A percentile compares a stretch with the other conserved stretches of the same genome.
Conservation (phyloP, 2,329 filamentous ascomycete genomes). For the Hymenoscyphus fraxineus region DNA sequence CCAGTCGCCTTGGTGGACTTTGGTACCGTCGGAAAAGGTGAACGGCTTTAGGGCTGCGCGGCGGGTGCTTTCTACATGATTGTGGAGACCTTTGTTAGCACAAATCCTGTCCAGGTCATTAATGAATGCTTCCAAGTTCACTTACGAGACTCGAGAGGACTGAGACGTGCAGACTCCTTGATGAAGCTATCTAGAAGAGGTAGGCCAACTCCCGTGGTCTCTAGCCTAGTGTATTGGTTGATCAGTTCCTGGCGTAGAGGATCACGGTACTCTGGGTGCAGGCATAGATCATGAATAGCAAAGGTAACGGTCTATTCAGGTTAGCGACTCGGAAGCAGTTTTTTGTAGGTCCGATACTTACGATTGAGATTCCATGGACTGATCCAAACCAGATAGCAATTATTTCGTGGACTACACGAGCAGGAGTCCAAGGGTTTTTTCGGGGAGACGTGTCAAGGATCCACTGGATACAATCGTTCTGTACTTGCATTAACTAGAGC, state of each 20-base stretch:
- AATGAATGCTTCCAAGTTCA: too few relatives aligned
- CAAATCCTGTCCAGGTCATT: too few relatives aligned
- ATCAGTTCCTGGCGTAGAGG: not conserved
- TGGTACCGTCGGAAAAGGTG: not conserved
- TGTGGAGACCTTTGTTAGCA: too few relatives aligned
- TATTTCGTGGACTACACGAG: not conserved
- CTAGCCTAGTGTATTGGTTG: not conserved
- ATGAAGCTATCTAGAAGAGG: constrained; percentile 6
- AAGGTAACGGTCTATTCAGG: not conserved
- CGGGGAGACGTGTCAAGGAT: not conserved
- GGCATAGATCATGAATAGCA: constrained; percentile 3
- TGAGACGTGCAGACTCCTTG: constrained; percentile 6
- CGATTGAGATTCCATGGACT: not conserved
- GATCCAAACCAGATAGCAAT: constrained; percentile 8
- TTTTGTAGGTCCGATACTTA: not conserved
- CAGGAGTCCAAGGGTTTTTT: not conserved
- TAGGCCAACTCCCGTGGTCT: not conserved
- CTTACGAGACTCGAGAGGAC: constrained; percentile 6
- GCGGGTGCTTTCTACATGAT: not conserved
- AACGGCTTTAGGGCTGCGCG: not conserved
- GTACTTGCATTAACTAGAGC: too few relatives aligned
- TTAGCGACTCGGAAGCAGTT: not conserved
- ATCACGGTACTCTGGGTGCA: not conserved
- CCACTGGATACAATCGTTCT: not conserved
- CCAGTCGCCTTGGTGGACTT: constrained; percentile 1